Conservation (phyloP, 1,284 basidiomycete genomes). For the Moesziomyces antarcticus region DNA sequence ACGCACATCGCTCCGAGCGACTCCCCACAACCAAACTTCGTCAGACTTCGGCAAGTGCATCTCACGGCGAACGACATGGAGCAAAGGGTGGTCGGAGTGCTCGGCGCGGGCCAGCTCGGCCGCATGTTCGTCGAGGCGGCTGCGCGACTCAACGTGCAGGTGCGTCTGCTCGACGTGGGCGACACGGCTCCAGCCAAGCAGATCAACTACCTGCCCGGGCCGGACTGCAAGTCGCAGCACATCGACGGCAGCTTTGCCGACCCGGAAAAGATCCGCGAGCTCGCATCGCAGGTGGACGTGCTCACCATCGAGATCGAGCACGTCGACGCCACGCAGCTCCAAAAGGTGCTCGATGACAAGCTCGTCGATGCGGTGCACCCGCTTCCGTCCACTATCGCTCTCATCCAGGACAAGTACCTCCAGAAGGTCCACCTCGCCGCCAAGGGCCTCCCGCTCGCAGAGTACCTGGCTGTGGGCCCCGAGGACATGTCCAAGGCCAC, state of each 20-base stretch:
- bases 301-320: slow-evolving; percentile 98
- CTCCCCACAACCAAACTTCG: too few relatives aligned
- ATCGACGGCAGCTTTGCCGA: slow-evolving; percentile 91
- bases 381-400: slow-evolving; percentile 81
- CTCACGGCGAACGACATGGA: slow-evolving; percentile 38
- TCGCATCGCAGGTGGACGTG: slow-evolving; percentile 85
- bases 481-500: slow-evolving; percentile 69
- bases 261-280: slow-evolving; percentile 80
- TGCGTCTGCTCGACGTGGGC: slow-evolving; percentile 89
- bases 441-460: slow-evolving; percentile 75
- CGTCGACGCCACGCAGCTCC: slow-evolving; percentile 83
- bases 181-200: slow-evolving; percentile 89
- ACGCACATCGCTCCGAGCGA: neutral
- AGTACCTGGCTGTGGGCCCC: slow-evolving; percentile 72
- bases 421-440: slow-evolving; percentile 79
- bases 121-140: slow-evolving; percentile 96
- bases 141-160: slow-evolving; percentile 83
- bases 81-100: slow-evolving; percentile 55
- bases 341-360: slow-evolving; percentile 61
- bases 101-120: slow-evolving; percentile 94
- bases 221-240: slow-evolving; percentile 71
- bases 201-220: slow-evolving; percentile 69
- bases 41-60: too few relatives aligned
- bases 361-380: slow-evolving; percentile 78
- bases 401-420: slow-evolving; percentile 94